phyloP scores from a whole-genome alignment of 345 rosid species.

The Rhodamnia rubescens region DNA sequence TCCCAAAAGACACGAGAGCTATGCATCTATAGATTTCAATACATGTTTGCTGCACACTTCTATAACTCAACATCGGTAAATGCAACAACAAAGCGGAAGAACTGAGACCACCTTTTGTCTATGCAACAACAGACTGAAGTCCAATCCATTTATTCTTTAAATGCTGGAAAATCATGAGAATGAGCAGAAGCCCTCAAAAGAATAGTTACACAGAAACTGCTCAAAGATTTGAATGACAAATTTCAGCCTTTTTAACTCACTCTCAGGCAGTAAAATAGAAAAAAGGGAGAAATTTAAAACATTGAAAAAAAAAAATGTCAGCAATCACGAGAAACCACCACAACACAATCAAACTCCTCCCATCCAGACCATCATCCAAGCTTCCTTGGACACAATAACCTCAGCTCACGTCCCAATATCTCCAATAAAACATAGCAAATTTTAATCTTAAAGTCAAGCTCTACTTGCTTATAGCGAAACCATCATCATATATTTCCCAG shows the following conservation, averaged over 20 bases:
- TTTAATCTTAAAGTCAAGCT: neutral
- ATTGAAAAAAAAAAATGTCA: neutral
- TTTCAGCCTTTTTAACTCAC: neutral
- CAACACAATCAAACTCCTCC: neutral
- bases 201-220: neutral
- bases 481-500: neutral
- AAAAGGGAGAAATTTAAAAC: neutral
- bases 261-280: neutral
- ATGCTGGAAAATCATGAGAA: neutral
- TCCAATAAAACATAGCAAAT: neutral
- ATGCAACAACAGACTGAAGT: neutral
- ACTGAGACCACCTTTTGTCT: neutral
- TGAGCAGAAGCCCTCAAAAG: neutral
- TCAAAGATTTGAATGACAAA: neutral
- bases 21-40: neutral
- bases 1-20: neutral
- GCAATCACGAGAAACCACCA: neutral
- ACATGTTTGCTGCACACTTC: neutral
- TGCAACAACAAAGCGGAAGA: neutral
- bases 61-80: neutral
- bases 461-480: neutral
- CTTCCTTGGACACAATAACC: neutral
- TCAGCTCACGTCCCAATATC: no score
- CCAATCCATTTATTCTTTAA: neutral
- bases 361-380: neutral